Percentiles rank a stretch among this genome's conserved stretches.
phyloP scores from a whole-genome alignment of 345 rosid species.

The Turritis glabra region DNA sequence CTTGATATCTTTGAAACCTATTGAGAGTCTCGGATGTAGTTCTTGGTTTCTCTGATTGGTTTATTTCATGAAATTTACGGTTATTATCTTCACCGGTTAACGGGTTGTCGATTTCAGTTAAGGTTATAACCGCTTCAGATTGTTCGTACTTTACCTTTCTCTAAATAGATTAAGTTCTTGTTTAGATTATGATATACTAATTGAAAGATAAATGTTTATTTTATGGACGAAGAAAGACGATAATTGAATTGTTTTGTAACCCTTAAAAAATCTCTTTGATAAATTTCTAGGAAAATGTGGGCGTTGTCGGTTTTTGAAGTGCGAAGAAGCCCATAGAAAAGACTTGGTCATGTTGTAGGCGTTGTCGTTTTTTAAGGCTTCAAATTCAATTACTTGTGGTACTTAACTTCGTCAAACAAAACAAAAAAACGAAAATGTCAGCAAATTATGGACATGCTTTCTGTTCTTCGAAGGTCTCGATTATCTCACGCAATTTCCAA shows the following conservation, averaged over 20 bases:
- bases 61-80: constrained; percentile 18
- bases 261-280: neutral
- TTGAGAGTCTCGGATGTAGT: constrained; percentile 16
- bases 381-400: constrained; percentile 7
- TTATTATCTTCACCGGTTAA: constrained; percentile 18
- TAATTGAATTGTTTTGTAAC: neutral
- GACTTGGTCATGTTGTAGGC: constrained; percentile 18
- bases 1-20: constrained; percentile 23
- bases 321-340: neutral
- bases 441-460: constrained; percentile 32
- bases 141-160: neutral
- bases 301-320: neutral
- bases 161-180: too few species aligned
- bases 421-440: neutral
- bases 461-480: constrained; percentile 9
- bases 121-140: neutral
- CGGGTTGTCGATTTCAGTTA: neutral
- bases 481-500: constrained; percentile 16
- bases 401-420: neutral
- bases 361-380: constrained; percentile 8
- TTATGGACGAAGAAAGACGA: neutral
- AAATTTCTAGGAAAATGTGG: neutral
- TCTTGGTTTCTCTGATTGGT: neutral
- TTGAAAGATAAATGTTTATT: too few species aligned
- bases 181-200: too few species aligned